These are phyloP conservation scores for Plantago coronopus DNA, from an alignment of 305 asterid genomes.

Conservation along the genomic window DNA sequence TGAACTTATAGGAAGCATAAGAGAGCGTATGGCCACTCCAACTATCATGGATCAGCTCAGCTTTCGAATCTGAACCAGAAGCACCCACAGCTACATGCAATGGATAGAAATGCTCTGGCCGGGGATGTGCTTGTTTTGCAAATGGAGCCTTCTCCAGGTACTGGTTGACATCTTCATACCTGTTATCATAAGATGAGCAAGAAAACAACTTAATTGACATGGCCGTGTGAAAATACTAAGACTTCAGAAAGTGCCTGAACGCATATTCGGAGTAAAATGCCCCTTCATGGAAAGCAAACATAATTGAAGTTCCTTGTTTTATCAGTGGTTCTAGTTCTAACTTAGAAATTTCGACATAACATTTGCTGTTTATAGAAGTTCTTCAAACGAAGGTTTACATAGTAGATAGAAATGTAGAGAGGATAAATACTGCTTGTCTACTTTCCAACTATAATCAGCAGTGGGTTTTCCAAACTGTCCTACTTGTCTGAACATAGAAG, in stretches of 20 bases:
- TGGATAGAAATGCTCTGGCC: constrained; percentile 61
- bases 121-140: constrained; percentile 57
- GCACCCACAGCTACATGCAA: constrained; percentile 65
- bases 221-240: background rate
- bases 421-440: background rate
- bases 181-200: constrained; percentile 11
- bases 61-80: constrained; percentile 50
- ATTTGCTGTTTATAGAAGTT: background rate
- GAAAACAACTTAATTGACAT: background rate
- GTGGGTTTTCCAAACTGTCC: too few relatives aligned
- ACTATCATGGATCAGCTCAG: constrained; percentile 57
- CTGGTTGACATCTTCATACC: constrained; percentile 48
- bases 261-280: background rate
- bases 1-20: constrained; percentile 64
- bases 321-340: too few relatives aligned
- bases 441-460: background rate
- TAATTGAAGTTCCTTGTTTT: background rate
- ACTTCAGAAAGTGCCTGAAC: background rate
- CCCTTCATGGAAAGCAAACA: background rate
- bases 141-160: constrained; percentile 47
- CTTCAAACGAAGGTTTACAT: background rate
- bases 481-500: background rate
- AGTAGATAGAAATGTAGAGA: background rate
- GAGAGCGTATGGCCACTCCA: constrained; percentile 48
- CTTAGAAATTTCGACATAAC: background rate